phyloP scores from a whole-genome alignment of 345 rosid species.

The Sisymbrium irio region DNA sequence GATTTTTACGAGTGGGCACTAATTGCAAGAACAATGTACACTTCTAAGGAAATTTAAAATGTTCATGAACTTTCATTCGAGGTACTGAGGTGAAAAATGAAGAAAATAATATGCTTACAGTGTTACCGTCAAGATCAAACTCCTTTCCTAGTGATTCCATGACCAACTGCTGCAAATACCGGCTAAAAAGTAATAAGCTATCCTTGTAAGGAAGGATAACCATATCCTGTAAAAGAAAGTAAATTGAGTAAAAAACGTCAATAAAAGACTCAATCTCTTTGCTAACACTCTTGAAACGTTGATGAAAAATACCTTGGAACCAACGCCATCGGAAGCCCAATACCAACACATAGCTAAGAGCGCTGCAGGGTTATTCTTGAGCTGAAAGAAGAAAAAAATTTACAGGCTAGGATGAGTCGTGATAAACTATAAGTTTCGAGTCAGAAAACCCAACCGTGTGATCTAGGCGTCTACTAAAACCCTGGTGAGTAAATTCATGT shows the following conservation, averaged over 20 bases:
- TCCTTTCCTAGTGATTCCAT: constrained; percentile 99
- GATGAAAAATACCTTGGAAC: constrained; percentile 71
- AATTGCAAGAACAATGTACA: not conserved
- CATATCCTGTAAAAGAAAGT: constrained; percentile 72
- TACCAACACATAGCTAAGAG: constrained; percentile 95
- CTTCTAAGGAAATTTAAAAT: not conserved
- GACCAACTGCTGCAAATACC: constrained; percentile 94
- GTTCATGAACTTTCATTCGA: not conserved
- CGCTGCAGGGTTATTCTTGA: constrained; percentile 89
- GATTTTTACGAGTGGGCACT: not conserved
- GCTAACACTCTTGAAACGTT: not conserved
- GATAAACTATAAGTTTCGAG: not conserved
- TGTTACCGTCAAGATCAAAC: constrained; percentile 90
- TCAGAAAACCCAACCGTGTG: not conserved
- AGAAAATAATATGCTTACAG: constrained; percentile 49
- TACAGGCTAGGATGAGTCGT: not conserved
- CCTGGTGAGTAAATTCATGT: not conserved
- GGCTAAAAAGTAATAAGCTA: constrained; percentile 84
- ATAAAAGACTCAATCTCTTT: not conserved
- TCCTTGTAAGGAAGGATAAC: constrained; percentile 99
- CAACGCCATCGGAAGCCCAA: constrained; percentile 90
- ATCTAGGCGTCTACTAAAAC: constrained; percentile 1
- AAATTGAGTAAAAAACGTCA: not conserved
- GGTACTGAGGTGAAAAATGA: not conserved
- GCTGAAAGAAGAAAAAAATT: constrained; percentile 38